Base-by-base conservation (phyloP, 2,329 filamentous ascomycete genomes). In the Whalleya microplaca region DNA sequence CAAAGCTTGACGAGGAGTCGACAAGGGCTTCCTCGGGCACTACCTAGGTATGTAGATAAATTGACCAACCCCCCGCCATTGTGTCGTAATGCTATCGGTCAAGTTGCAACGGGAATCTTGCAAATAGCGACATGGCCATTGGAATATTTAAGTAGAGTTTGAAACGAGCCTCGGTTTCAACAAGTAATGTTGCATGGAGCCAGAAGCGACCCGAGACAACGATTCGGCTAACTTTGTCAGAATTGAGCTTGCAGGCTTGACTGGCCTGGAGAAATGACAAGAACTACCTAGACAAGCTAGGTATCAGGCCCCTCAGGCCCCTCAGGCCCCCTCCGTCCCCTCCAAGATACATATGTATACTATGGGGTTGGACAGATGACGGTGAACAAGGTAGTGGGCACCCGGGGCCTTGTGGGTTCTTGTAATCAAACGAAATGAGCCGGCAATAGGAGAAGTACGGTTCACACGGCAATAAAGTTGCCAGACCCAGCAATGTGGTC, bases 161-260 rank as follows among this genome's bases (percentile, higher is more conserved):
- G 62, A 64, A 64, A 64, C 62, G 49, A 29, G 51, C 42, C 57
- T 59, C 52, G 56, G 52, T 59, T 61, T 63, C 53, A 56, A 60
- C 41, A 46, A 49, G 61, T 10, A 21, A 32, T 23, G 50, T 50
- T 45, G 61, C 59, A 58, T 56, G 59, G 56, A 56, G 42, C 55
- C 49, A 58, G 42, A 60, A 55, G 53, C 43, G 56, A 59, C 54
- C 61, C 61, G 59, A 58, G 59, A 62, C 56, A 58, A 41, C 7
- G 8, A 37, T 16, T 37, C 32, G 32, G 32, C 32, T 37, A 14
- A 14, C 32, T 37, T 41, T 46, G 44, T 51, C 52, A 57, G 29
- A 52, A 40, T 32, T 46, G 53, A 55, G 44, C 42, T 55, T 58
- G 19, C 40, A 48, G n/a, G n/a, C n/a, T n/a, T n/a, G n/a, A n/a